phyloP scores from a whole-genome alignment of 2,329 filamentous ascomycete genomes.

The Monosporascus ibericus region DNA sequence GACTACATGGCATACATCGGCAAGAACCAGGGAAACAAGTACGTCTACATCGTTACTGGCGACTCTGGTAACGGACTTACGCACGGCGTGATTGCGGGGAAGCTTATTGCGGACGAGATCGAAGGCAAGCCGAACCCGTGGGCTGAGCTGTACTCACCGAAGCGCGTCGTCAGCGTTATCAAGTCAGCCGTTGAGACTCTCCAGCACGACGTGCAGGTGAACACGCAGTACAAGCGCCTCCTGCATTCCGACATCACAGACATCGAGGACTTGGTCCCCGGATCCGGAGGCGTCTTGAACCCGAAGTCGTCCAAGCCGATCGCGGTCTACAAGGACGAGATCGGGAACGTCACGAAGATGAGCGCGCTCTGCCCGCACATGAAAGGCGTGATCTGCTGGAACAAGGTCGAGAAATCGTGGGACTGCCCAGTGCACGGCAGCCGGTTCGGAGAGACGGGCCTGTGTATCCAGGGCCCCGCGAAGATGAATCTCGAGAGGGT shows the following conservation, averaged over 20 bases:
- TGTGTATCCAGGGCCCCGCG: slow-evolving; percentile 31
- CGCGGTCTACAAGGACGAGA: slow-evolving; percentile 51
- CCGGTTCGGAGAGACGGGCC: slow-evolving; percentile 29
- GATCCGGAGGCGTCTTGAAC: slow-evolving; percentile 48
- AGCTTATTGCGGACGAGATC: slow-evolving; percentile 48
- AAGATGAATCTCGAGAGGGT: slow-evolving; percentile 12
- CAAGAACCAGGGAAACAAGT: slow-evolving; percentile 43
- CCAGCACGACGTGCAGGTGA: slow-evolving; percentile 47
- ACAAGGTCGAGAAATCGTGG: slow-evolving; percentile 44
- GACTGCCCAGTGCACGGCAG: slow-evolving; percentile 46
- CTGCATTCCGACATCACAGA: slow-evolving; percentile 47
- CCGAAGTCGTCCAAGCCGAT: slow-evolving; percentile 37
- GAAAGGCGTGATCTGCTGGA: slow-evolving; percentile 52
- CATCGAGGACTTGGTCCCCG: slow-evolving; percentile 46
- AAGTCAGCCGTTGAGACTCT: slow-evolving; percentile 41
- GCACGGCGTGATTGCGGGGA: slow-evolving; percentile 46
- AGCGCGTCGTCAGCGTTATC: slow-evolving; percentile 35
- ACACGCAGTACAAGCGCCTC: slow-evolving; percentile 49
- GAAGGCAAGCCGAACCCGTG: slow-evolving; percentile 42
- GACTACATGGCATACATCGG: slow-evolving; percentile 52
- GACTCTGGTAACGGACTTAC: slow-evolving; percentile 54
- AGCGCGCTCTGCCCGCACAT: slow-evolving; percentile 51
- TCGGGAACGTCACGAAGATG: slow-evolving; percentile 42
- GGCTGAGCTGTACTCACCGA: slow-evolving; percentile 44
- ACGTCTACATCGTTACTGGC: slow-evolving; percentile 48